Evolutionary conservation across 2,329 filamentous ascomycete genomes (phyloP).

Genomic region (Diaporthe australafricana): DNA sequence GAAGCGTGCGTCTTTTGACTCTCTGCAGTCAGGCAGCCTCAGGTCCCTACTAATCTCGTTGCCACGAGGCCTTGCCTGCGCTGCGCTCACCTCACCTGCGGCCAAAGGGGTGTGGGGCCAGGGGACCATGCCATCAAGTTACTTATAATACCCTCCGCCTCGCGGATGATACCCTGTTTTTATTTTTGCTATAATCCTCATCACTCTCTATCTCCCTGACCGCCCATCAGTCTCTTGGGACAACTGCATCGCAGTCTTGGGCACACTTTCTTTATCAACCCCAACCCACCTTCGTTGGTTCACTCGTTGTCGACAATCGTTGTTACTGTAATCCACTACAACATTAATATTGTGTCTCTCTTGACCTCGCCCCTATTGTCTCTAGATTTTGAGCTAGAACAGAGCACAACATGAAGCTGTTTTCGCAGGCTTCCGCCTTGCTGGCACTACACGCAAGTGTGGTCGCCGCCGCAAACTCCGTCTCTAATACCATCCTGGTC

Average conservation of each 20-base stretch:
- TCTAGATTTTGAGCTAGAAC: not conserved
- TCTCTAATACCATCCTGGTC: conserved; percentile 64
- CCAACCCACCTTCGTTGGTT: conserved; percentile 19
- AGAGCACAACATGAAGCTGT: conserved; percentile 34
- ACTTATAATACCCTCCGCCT: conserved; percentile 36
- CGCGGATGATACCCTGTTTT: conserved; percentile 21
- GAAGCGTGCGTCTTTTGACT: conserved; percentile 29
- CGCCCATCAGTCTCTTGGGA: conserved; percentile 22
- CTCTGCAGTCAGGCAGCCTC: conserved; percentile 30
- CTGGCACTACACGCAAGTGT: conserved; percentile 35
- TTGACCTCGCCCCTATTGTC: not conserved
- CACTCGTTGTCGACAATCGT: conserved; percentile 25
- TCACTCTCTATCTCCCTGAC: conserved; percentile 16
- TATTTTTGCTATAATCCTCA: conserved; percentile 15
- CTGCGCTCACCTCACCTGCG: not conserved
- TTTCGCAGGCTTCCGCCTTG: conserved; percentile 32
- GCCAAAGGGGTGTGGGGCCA: conserved; percentile 19
- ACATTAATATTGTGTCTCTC: conserved; percentile 4
- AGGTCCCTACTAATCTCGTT: conserved; percentile 8
- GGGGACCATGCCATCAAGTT: conserved; percentile 24
- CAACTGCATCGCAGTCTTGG: conserved; percentile 24
- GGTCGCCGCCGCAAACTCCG: conserved; percentile 40
- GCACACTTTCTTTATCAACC: conserved; percentile 21
- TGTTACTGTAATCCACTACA: conserved; percentile 7
- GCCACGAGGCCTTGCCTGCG: conserved; percentile 4